Evolutionary conservation across 2,329 filamentous ascomycete genomes (phyloP), one percentile per base, ranked within the genome.

Genomic region (Pseudogymnoascus sp.): DNA sequence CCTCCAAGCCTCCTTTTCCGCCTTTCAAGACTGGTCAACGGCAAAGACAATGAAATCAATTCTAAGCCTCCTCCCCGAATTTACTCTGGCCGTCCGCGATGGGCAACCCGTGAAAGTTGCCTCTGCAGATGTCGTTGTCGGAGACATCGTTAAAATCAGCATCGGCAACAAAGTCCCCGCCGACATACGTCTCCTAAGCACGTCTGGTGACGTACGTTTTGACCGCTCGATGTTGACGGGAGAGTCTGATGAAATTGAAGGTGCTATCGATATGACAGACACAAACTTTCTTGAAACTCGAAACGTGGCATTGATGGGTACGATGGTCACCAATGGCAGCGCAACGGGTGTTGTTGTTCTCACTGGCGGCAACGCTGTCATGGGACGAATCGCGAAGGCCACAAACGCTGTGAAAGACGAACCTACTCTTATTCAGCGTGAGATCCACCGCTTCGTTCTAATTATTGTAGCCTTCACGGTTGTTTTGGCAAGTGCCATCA

Each of bases 281-380:
- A 79, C 83, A 53, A 88, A 89, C 77, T 92, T 53, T 93, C 50
- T 95, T 97, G 69, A 91, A 96, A 78, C 95, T 99, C 79, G 96
- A 99, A 99, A 99, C 76, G 97, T 96, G 84, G 83, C 99, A 65
- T 99, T 99, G 78, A 99, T 95, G 1, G 96, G 96, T 70, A 99
- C 95, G 6, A 97, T 95, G 2, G 92, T 99, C n/a, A 93, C 97
- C 17, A 96, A 90, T 68, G 95, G 95, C 66, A 91, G 93, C 75
- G 95, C 95, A 59, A 93, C 86, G 70, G 95, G 95, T 53, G 79
- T 97, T 62, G 95, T 99, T 26, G 93, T 92, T 66, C 78, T 96
- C 72, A 99, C 95, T 17, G 96, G 96, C 68, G 46, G 46, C 9
- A 31, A 31, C 4, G n/a, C 26, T 33, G 87, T 90, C 73, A 87